Percentiles rank a stretch among this genome's conserved stretches.
Evolutionary conservation across 140 eudicot species (phyloP).

Genomic region (Erigeron philadelphicus): DNA sequence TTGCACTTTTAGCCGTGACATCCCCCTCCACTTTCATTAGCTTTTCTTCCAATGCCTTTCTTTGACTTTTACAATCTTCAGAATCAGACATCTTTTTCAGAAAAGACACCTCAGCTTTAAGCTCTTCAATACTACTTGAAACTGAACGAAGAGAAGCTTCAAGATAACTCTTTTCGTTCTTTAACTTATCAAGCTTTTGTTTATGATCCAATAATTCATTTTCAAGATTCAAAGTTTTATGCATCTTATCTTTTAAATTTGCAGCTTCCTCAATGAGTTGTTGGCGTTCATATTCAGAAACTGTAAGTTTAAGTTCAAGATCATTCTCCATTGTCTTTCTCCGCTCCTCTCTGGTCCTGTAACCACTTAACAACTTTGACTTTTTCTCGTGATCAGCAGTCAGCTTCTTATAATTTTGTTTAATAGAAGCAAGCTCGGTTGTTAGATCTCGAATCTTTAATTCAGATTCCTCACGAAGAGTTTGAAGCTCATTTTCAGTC

Average conservation of each 20-base stretch:
- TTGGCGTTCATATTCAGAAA: conserved; percentile 64
- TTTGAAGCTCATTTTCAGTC: conserved; percentile 37
- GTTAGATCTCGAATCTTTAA: conserved; percentile 36
- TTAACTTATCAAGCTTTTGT: conserved; percentile 37
- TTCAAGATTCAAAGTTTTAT: conserved; percentile 40
- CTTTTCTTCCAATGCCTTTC: conserved; percentile 51
- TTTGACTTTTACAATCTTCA: conserved; percentile 48
- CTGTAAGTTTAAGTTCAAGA: conserved; percentile 65
- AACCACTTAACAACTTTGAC: conserved; percentile 42
- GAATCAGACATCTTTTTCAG: conserved; percentile 42
- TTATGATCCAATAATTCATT: conserved; percentile 47
- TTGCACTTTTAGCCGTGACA: conserved; percentile 34
- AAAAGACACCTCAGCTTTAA: conserved; percentile 40
- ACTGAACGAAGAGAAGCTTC: conserved; percentile 42
- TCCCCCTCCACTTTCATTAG: conserved; percentile 43
- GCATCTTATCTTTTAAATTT: conserved; percentile 47
- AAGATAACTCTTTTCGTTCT: conserved; percentile 44
- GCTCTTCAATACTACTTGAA: conserved; percentile 41
- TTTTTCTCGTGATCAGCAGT: conserved; percentile 43
- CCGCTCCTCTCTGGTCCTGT: conserved; percentile 56
- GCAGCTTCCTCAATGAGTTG: conserved; percentile 56
- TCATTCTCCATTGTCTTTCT: conserved; percentile 52
- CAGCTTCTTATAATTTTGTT: conserved; percentile 29
- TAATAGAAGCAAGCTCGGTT: conserved; percentile 36
- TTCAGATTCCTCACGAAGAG: conserved; percentile 39